Evolutionary conservation across 345 rosid species (phyloP).

Genomic region (Jatropha curcas): DNA sequence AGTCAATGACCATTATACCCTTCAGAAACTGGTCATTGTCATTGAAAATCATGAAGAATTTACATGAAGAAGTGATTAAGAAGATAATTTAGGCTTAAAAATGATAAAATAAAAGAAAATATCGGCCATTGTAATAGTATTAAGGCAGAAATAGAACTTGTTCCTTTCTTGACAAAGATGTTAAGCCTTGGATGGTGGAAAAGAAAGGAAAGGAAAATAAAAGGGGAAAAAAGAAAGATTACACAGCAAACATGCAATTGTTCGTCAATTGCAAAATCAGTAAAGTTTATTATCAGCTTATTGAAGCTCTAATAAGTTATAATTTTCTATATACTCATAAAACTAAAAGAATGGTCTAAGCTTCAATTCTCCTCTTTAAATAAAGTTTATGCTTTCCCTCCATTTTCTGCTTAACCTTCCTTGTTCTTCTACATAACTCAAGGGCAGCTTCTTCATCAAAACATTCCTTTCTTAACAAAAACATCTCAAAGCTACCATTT

Average conservation of each 20-base stretch:
- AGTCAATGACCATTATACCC: neutral
- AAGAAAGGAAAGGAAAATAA: neutral
- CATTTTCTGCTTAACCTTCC: constrained; percentile 23
- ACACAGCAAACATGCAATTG: neutral
- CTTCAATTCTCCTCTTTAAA: constrained; percentile 14
- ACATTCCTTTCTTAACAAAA: constrained; percentile 59
- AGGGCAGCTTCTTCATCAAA: constrained; percentile 47
- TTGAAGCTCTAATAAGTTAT: neutral
- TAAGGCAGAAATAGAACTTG: neutral
- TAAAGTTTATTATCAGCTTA: no score
- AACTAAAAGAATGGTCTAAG: neutral
- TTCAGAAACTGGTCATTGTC: no score
- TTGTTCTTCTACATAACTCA: constrained; percentile 1
- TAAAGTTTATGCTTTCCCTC: constrained; percentile 37
- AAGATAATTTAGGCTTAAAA: neutral
- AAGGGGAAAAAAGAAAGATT: neutral
- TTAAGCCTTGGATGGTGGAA: neutral
- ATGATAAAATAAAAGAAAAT: neutral
- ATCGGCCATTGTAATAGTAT: neutral
- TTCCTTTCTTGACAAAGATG: constrained; percentile 21
- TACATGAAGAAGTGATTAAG: no score
- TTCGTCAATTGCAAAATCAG: no score
- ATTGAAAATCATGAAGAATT: neutral
- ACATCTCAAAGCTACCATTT: neutral
- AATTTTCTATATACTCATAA: neutral